Base-by-base conservation (phyloP, 352 stramenopile genomes). In the Phytopythium vexans region DNA sequence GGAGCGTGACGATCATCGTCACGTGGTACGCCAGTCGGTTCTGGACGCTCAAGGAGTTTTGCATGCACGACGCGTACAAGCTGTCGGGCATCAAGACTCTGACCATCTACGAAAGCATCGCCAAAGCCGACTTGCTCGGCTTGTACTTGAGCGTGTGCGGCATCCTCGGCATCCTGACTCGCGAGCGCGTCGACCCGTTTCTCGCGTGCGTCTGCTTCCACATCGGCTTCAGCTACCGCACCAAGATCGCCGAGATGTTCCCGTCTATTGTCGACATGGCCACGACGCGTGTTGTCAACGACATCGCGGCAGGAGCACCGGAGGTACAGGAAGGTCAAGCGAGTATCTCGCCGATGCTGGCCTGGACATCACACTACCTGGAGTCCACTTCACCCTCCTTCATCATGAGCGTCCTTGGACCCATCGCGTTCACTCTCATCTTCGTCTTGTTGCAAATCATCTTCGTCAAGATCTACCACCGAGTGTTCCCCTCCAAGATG, bases 21-120 rank as follows among this genome's bases (percentile, higher is more conserved):
- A 66, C 66, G 2, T 78, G 68, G 57, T 62, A 64, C 38, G 4
- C 74, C 1, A 58, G 72, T 39, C 43, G 36, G 8, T 78, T 74
- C 39, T 82, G 71, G 71, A 56, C 62, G 0, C 32, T 82, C 10
- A 80, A 87, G 41, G 92, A 94, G 6, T 49, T 52, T 6, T 60
- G 54, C 35, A 72, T 44, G 0, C 73, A 82, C 8, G 68, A 76
- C 48, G 82, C 82, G 56, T 92, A 94, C 41, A 86, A 70, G 16
- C 74, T 77, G 54, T 91, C 82, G 36, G 77, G 86, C 40, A 87
- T 59, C 35, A 51, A 2, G 7, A 53, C 68, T 14, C 16, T 62
- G 3, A 48, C 68, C n/a, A 70, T 64, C 39, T 68, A 77, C 44
- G 58, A 74, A 14, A 52, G 62, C 5, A 42, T 81, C 11, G 52